Evolutionary conservation across 768 basidiomycete species (phyloP).

Genomic region (Suillus subaureus): DNA sequence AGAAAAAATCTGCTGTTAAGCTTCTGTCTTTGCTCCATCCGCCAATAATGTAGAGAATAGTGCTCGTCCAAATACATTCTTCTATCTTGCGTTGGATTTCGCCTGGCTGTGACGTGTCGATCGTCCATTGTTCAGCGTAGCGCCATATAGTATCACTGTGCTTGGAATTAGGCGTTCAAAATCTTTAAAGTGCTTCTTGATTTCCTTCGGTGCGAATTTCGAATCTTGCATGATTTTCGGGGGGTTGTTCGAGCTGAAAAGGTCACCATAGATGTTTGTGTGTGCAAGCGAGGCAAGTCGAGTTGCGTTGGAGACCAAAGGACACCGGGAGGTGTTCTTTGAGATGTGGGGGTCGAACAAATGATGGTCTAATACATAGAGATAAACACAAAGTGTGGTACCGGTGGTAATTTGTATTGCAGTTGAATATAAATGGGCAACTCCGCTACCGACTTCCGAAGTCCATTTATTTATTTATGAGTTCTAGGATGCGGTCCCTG

Average conservation of each 20-base stretch:
- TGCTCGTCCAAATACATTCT: constrained; percentile 61
- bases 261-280: not conserved
- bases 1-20: constrained; percentile 45
- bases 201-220: constrained; percentile 21
- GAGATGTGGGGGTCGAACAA: no score
- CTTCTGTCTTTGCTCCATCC: constrained; percentile 60
- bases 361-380: no score
- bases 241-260: constrained; percentile 5
- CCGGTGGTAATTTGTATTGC: no score
- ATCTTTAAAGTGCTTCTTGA: constrained; percentile 21
- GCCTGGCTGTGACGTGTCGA: constrained; percentile 36
- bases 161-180: constrained; percentile 16
- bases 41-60: constrained; percentile 56
- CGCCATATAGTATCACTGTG: constrained; percentile 10
- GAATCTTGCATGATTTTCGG: constrained; percentile 42
- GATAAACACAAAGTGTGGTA: no score
- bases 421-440: no score
- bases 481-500: no score
- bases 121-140: constrained; percentile 44
- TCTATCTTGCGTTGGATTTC: constrained; percentile 57
- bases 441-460: no score
- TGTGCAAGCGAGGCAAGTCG: constrained; percentile 13
- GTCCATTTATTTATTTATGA: no score
- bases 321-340: no score
- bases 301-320: no score